Percentiles rank a stretch among this genome's conserved stretches.
phyloP scores from a whole-genome alignment of 805 yeast genomes.

The Kregervanrija pseudodelftensis region DNA sequence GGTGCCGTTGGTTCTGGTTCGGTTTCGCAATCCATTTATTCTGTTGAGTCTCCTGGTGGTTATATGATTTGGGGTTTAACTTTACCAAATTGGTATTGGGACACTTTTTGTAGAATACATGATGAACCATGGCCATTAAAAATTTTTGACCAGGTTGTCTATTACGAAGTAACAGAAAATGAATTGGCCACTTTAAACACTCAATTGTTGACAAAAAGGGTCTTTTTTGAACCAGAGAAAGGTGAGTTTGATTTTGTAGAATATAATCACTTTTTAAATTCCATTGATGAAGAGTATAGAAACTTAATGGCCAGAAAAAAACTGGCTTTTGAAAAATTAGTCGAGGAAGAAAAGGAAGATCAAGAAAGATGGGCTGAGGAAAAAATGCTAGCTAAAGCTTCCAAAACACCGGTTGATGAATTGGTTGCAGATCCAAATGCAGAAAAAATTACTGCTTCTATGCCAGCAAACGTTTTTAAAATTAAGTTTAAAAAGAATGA shows the following conservation, averaged over 20 bases:
- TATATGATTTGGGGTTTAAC: constrained; percentile 29
- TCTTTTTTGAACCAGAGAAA: constrained; percentile 21
- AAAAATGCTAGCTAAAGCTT: constrained; percentile 14
- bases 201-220: constrained; percentile 24
- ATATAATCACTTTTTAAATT: constrained; percentile 23
- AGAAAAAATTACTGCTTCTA: constrained; percentile 18
- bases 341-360: constrained; percentile 18
- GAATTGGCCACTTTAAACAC: constrained; percentile 24
- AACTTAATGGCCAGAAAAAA: constrained; percentile 18
- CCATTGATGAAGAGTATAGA: constrained; percentile 21
- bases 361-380: constrained; percentile 22
- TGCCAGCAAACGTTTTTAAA: constrained; percentile 30
- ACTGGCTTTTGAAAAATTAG: constrained; percentile 13
- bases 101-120: constrained; percentile 25
- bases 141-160: constrained; percentile 27
- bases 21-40: constrained; percentile 22
- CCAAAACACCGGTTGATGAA: constrained; percentile 12
- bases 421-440: constrained; percentile 20
- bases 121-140: constrained; percentile 28
- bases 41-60: constrained; percentile 28
- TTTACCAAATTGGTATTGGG: constrained; percentile 27
- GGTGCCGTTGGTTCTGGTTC: constrained; percentile 27
- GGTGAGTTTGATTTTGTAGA: constrained; percentile 28
- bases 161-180: constrained; percentile 30
- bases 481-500: constrained; percentile 22